phyloP scores from a whole-genome alignment of 345 rosid genomes.

The Gossypium rotundifolium region DNA sequence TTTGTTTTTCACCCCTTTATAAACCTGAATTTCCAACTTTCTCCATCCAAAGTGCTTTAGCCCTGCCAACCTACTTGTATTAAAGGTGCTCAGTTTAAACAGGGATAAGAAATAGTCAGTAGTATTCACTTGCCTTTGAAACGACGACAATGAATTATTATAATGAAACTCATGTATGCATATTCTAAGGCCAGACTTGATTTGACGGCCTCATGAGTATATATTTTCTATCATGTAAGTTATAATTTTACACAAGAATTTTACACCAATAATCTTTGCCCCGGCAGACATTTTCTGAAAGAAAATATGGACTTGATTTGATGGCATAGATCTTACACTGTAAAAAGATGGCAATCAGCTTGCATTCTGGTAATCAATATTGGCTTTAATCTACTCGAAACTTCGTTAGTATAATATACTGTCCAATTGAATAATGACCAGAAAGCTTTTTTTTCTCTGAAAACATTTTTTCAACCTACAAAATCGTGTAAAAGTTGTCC shows the following conservation, averaged over 20 bases:
- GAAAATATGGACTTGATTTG: constrained; percentile 15
- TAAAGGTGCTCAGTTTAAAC: neutral
- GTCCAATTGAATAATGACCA: constrained; percentile 2
- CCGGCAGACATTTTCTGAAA: constrained; percentile 3
- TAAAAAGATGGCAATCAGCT: constrained; percentile 2
- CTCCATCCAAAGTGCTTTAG: neutral
- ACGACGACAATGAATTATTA: neutral
- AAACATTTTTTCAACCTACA: constrained; percentile 50
- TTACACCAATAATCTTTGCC: constrained; percentile 19
- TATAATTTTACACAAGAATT: constrained; percentile 28
- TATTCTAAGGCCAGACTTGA: constrained; percentile 2
- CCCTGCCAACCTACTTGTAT: neutral
- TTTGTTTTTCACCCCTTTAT: neutral
- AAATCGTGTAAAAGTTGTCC: constrained; percentile 89
- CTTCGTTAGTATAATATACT: constrained; percentile 12
- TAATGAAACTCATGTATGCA: neutral
- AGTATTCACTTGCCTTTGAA: neutral
- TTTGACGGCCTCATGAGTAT: constrained; percentile 2
- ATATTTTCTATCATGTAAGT: constrained; percentile 1
- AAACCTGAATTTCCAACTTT: neutral
- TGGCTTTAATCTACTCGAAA: constrained; percentile 1
- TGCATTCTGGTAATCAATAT: neutral
- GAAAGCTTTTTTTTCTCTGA: neutral
- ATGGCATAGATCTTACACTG: constrained; percentile 13
- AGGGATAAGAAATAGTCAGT: neutral